These are phyloP conservation scores for Apiospora arundinis DNA, from an alignment of 2,329 filamentous ascomycete genomes.

Conservation along the genomic window DNA sequence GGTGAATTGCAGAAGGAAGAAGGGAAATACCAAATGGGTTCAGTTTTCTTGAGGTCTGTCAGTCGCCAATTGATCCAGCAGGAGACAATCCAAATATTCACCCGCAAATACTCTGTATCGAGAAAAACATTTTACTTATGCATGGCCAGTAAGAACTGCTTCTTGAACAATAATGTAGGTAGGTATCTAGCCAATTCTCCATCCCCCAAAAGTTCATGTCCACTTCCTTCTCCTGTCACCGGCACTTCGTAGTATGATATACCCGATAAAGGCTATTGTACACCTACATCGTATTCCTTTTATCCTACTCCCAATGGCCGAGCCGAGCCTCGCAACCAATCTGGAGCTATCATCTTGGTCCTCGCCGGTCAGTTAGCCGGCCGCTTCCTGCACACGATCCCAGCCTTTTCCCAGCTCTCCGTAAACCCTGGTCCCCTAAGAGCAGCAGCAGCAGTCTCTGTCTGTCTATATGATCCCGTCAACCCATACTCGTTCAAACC, in stretches of 20 bases:
- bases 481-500: neutral
- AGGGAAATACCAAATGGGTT: too few species aligned
- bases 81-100: neutral
- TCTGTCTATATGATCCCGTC: neutral
- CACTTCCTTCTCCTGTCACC: neutral
- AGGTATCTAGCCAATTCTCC: constrained; percentile 9
- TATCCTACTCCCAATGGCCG: neutral
- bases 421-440: neutral
- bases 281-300: neutral
- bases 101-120: neutral
- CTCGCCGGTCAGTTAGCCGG: too few species aligned
- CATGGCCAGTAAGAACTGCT: constrained; percentile 11
- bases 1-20: too few species aligned
- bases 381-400: neutral
- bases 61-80: too few species aligned
- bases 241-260: neutral
- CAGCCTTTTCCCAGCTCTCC: neutral
- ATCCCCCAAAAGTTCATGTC: neutral
- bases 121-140: neutral
- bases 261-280: constrained; percentile 8
- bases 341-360: neutral
- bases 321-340: neutral
- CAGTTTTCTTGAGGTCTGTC: too few species aligned
- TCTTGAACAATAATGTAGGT: constrained; percentile 1
- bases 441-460: neutral